phyloP scores from a whole-genome alignment of 1,284 basidiomycete genomes.

The Melampsora abietis-canadensis region DNA sequence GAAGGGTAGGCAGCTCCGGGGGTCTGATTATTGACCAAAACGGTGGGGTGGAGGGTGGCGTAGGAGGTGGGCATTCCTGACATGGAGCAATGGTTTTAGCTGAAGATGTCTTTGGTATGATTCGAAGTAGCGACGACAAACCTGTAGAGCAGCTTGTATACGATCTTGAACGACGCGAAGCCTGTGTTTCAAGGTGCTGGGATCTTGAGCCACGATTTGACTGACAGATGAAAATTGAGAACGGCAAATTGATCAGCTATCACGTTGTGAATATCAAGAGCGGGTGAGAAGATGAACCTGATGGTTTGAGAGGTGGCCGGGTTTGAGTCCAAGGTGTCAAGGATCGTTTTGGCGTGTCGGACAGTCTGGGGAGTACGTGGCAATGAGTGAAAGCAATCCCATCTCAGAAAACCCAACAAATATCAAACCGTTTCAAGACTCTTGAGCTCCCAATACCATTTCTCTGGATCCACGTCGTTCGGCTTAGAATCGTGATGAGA shows the following conservation, averaged over 20 bases:
- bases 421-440: neutral
- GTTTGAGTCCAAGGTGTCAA: neutral
- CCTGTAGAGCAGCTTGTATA: neutral
- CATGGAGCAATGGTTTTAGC: slow-evolving; percentile 25
- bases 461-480: neutral
- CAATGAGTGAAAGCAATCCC: neutral
- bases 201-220: slow-evolving; percentile 9
- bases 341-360: slow-evolving; percentile 1
- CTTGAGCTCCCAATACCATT: slow-evolving; percentile 9
- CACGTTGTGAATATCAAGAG: neutral
- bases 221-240: neutral
- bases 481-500: neutral
- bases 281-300: neutral
- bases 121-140: neutral
- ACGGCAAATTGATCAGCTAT: neutral
- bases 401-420: neutral
- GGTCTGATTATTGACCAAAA: slow-evolving; percentile 26
- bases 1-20: slow-evolving; percentile 47
- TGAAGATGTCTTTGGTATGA: slow-evolving; percentile 23
- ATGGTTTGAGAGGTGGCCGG: slow-evolving; percentile 3
- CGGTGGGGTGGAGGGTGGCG: slow-evolving; percentile 39
- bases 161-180: neutral
- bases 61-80: slow-evolving; percentile 41
- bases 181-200: slow-evolving; percentile 1
- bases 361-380: neutral